Conservation (phyloP, 163 green algal species). For the Chlorella variabilis region DNA sequence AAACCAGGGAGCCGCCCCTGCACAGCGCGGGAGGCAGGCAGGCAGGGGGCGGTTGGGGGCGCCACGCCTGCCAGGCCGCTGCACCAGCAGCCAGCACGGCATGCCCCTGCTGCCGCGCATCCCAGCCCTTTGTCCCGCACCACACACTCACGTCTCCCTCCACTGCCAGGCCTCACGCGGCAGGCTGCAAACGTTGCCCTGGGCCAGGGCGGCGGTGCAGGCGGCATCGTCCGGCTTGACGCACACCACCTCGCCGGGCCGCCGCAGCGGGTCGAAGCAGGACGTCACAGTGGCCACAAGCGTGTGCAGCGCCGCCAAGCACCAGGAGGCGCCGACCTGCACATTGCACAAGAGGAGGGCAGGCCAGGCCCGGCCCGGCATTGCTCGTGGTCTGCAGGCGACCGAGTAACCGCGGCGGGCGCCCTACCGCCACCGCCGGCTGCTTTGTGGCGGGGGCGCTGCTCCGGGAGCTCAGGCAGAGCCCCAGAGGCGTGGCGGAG, state of each 20-base stretch:
- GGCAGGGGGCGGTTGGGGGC: neutral
- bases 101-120: too few species aligned
- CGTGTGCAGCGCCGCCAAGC: conserved; percentile 49
- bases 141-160: conserved; percentile 11
- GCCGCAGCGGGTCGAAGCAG: conserved; percentile 7
- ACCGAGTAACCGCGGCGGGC: too few species aligned
- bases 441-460: too few species aligned
- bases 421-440: too few species aligned
- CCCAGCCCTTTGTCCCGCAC: too few species aligned
- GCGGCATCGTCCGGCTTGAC: conserved; percentile 3
- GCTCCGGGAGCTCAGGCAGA: too few species aligned
- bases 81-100: too few species aligned
- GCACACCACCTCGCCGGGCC: neutral
- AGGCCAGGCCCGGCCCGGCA: neutral
- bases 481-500: neutral
- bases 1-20: conserved; percentile 45
- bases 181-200: conserved; percentile 16
- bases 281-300: conserved; percentile 49
- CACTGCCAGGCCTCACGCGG: conserved; percentile 19
- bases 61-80: neutral
- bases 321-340: conserved; percentile 41
- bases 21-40: neutral
- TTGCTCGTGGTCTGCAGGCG: too few species aligned
- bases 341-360: neutral
- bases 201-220: neutral